A percentile compares a stretch with the other conserved stretches of the same genome.
Evolutionary conservation across 2,329 filamentous ascomycete genomes (phyloP).

Genomic region (Aspergillus glaucus): DNA sequence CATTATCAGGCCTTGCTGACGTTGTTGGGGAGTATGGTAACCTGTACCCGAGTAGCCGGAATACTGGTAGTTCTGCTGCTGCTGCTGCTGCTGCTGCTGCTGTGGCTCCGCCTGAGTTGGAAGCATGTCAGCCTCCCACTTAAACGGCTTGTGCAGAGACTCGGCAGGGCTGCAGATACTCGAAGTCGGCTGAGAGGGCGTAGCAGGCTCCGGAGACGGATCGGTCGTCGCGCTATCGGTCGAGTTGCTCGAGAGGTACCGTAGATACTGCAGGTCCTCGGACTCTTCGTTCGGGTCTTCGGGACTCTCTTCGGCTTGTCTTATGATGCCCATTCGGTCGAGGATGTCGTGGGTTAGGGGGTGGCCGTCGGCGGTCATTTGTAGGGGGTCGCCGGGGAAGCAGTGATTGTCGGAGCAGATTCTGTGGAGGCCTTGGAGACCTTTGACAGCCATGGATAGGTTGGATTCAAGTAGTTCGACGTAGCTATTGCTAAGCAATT

Average conservation of each 20-base stretch:
- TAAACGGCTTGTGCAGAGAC: conserved; percentile 16
- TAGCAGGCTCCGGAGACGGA: conserved; percentile 31
- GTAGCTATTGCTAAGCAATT: conserved; percentile 23
- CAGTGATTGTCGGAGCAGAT: conserved; percentile 37
- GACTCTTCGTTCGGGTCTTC: conserved; percentile 31
- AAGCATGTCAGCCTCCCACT: conserved; percentile 20
- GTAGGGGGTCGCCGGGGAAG: conserved; percentile 38
- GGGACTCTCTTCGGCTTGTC: conserved; percentile 35
- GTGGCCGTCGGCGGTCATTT: conserved; percentile 33
- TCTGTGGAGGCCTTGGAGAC: conserved; percentile 37
- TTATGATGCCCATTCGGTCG: conserved; percentile 38
- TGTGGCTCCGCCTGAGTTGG: conserved; percentile 3
- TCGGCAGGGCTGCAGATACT: conserved; percentile 15
- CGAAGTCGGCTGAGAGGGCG: conserved; percentile 26
- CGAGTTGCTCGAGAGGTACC: conserved; percentile 26
- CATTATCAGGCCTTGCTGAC: too few species aligned
- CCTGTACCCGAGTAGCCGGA: conserved; percentile 15
- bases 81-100: too few species aligned
- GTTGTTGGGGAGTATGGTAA: conserved; percentile 7
- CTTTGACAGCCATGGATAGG: conserved; percentile 38
- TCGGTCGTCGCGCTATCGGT: conserved; percentile 34
- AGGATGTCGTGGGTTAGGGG: conserved; percentile 39
- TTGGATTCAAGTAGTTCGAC: conserved; percentile 42
- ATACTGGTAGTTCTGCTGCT: conserved; percentile 6
- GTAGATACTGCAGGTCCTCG: conserved; percentile 32